Evolutionary conservation across 768 basidiomycete genomes (phyloP), one percentile per base, ranked within the genome.

Genomic region (Hydnomerulius pinastri): DNA sequence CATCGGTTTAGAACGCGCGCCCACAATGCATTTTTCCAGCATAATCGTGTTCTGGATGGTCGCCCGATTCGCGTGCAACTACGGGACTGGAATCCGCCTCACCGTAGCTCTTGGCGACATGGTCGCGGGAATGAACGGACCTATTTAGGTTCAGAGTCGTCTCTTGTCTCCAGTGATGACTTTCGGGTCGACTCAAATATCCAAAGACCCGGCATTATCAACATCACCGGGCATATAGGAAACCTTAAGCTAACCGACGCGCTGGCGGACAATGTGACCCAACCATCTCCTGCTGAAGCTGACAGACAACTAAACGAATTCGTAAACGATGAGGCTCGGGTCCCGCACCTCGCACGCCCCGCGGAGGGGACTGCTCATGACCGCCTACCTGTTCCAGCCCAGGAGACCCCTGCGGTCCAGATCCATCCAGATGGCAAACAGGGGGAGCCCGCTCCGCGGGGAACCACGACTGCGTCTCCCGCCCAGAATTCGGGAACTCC

Each of bases 61-160:
- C 83, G 86, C 38, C 73, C 81, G 4, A 83, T 92, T 63, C 82
- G 88, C 17, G 87, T 92, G 29, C 86, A 90, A 56, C 70, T 90
- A 30, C 78, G 87, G 36, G 87, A 89, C 55, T 79, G 78, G 60
- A 81, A 86, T 54, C 80, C 81, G 27, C 69, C 72, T n/a, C 78
- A 78, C 39, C 73, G 75, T 17, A 67, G 67, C 24, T 56, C 71
- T 60, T 54, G 71, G 69, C 32, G 74, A 75, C 53, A 50, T 29
- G 60, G 60, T 12, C 46, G 54, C 8, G 75, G 71, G 28, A 78
- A 77, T 15, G 76, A 76, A n/a, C 67, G 75, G 21, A 68, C 64
- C 49, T 62, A 63, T 44, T 67, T 58, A 12, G 61, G 59, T 44
- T 60, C 60, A 20, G 73, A 67, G 29, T 43, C 53, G 17, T 33